phyloP scores from a whole-genome alignment of 169 alveolate species.

The Eimeria sp. region DNA sequence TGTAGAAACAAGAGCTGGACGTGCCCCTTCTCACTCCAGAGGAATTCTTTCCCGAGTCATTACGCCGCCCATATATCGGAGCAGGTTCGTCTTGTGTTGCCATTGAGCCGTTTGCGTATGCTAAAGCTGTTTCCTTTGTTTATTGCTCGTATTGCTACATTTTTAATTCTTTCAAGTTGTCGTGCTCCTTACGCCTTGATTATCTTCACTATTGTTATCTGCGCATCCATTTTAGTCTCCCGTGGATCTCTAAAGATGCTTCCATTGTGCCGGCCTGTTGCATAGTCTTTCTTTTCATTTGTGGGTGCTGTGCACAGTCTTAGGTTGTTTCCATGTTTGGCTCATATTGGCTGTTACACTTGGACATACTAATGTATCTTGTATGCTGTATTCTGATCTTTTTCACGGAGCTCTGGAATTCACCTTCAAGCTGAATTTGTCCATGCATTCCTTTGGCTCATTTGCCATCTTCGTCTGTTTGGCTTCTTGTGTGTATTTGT shows the following conservation, averaged over 20 bases:
- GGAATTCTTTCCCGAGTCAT: slow-evolving; percentile 97
- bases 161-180: background rate
- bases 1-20: slow-evolving; percentile 97
- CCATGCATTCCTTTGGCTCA: background rate
- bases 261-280: background rate
- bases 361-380: background rate
- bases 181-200: background rate
- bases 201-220: background rate
- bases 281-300: background rate
- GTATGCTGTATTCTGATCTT: background rate
- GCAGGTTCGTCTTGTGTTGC: slow-evolving; percentile 49
- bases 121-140: background rate
- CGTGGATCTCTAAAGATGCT: background rate
- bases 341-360: background rate
- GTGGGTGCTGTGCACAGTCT: background rate
- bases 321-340: background rate
- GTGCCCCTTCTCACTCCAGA: slow-evolving; percentile 97
- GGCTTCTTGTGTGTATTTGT: background rate
- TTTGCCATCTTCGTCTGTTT: background rate
- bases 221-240: background rate
- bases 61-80: slow-evolving; percentile 98
- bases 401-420: background rate
- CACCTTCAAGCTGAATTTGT: background rate
- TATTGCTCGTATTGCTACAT: background rate
- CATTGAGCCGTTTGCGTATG: background rate